Evolutionary conservation across 148 eudicot species (phyloP).

Genomic region (Limonium bicolor): DNA sequence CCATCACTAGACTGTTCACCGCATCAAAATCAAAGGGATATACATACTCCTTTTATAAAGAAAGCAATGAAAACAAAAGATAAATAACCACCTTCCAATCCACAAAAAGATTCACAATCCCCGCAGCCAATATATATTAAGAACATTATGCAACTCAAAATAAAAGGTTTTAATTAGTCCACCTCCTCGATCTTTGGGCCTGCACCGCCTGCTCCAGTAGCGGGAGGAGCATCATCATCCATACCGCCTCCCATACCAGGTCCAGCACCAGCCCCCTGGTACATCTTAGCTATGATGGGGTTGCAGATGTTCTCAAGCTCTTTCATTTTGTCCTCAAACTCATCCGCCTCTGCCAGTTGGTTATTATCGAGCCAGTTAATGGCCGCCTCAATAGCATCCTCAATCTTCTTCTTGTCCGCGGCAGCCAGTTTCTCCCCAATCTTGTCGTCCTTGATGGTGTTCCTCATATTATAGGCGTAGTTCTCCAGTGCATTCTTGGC

Average conservation of each 20-base stretch:
- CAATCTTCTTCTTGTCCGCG: conserved; percentile 3
- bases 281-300: conserved; percentile 7
- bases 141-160: no score
- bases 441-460: conserved; percentile 7
- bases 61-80: no score
- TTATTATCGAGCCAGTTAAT: conserved; percentile 2
- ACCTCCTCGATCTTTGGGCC: conserved; percentile 9
- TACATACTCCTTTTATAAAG: no score
- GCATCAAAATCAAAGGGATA: no score
- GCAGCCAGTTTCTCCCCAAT: not conserved
- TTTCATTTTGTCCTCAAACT: conserved; percentile 3
- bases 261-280: conserved; percentile 4
- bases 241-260: not conserved
- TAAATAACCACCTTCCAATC: no score
- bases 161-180: no score
- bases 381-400: conserved; percentile 2
- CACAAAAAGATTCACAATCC: no score
- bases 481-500: conserved; percentile 5
- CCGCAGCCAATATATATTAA: no score
- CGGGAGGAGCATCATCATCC: conserved; percentile 2
- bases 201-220: conserved; percentile 1
- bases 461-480: conserved; percentile 7
- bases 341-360: conserved; percentile 3
- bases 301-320: conserved; percentile 7
- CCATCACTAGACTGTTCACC: no score